phyloP scores from a whole-genome alignment of 2,329 filamentous ascomycete genomes.

The Fusarium camptoceras region DNA sequence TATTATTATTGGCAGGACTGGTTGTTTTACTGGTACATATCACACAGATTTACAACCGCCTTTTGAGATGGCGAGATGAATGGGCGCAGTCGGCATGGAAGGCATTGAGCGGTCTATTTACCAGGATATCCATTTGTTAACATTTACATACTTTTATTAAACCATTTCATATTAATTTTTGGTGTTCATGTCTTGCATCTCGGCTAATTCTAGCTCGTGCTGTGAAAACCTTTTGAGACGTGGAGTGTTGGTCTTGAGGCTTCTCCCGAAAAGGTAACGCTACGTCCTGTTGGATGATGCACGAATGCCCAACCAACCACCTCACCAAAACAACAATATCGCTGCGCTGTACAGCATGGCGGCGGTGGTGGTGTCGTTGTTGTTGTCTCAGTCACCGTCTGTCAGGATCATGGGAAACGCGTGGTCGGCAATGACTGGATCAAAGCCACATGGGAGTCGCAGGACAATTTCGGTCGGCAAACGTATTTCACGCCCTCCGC shows the following conservation, averaged over 20 bases:
- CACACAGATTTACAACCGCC: slow-evolving; percentile 27
- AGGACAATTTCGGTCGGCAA: slow-evolving; percentile 17
- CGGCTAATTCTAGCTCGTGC: slow-evolving; percentile 4
- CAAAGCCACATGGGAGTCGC: neutral
- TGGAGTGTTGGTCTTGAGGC: slow-evolving; percentile 2
- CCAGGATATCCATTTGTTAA: slow-evolving; percentile 44
- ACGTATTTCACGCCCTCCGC: slow-evolving; percentile 5
- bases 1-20: slow-evolving; percentile 17
- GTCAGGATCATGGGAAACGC: slow-evolving; percentile 8
- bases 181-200: slow-evolving; percentile 6
- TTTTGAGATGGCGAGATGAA: slow-evolving; percentile 24
- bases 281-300: slow-evolving; percentile 29
- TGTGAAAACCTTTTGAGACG: neutral
- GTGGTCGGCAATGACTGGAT: slow-evolving; percentile 20
- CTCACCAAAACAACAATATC: slow-evolving; percentile 15
- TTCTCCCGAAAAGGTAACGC: slow-evolving; percentile 26
- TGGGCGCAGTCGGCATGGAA: slow-evolving; percentile 30
- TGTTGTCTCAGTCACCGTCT: slow-evolving; percentile 22
- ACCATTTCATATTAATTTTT: slow-evolving; percentile 8
- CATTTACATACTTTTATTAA: slow-evolving; percentile 29
- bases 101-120: slow-evolving; percentile 38
- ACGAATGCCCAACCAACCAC: slow-evolving; percentile 43
- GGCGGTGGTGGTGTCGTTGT: neutral
- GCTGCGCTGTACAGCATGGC: neutral
- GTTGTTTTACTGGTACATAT: slow-evolving; percentile 13